Evolutionary conservation across 2,329 filamentous ascomycete species (phyloP).

Genomic region (Chaetomiaceae sp.): DNA sequence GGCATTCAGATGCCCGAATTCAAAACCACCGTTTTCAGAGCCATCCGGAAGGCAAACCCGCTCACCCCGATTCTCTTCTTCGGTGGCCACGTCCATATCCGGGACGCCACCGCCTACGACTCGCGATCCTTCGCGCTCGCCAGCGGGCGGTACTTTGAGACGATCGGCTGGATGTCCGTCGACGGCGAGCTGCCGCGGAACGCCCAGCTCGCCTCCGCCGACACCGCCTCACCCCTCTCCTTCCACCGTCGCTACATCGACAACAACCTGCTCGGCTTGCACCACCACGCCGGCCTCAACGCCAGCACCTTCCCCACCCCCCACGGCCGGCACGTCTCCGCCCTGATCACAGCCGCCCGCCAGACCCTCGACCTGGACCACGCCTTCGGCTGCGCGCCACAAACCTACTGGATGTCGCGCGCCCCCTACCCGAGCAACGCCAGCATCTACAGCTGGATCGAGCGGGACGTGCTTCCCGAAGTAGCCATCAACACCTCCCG

Average conservation of each 20-base stretch:
- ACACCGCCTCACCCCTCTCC: no score
- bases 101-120: slow-evolving; percentile 78
- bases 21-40: slow-evolving; percentile 66
- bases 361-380: slow-evolving; percentile 65
- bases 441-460: slow-evolving; percentile 79
- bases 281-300: slow-evolving; percentile 73
- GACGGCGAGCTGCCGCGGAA: slow-evolving; percentile 49
- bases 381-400: slow-evolving; percentile 75
- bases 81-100: slow-evolving; percentile 83
- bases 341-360: slow-evolving; percentile 63
- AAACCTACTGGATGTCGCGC: slow-evolving; percentile 74
- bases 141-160: slow-evolving; percentile 90
- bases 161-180: slow-evolving; percentile 87
- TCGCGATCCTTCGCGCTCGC: slow-evolving; percentile 71
- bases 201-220: slow-evolving; percentile 25
- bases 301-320: slow-evolving; percentile 68
- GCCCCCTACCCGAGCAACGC: slow-evolving; percentile 64
- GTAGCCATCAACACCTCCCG: slow-evolving; percentile 53
- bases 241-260: slow-evolving; percentile 86
- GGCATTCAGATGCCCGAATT: slow-evolving; percentile 77
- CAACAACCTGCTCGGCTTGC: slow-evolving; percentile 80
- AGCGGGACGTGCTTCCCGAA: slow-evolving; percentile 65
- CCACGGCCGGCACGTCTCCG: slow-evolving; percentile 64
- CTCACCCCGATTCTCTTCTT: slow-evolving; percentile 86
- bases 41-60: slow-evolving; percentile 70